phyloP scores from a whole-genome alignment of 2,329 filamentous ascomycete genomes.

The Scytalidium lignicola region DNA sequence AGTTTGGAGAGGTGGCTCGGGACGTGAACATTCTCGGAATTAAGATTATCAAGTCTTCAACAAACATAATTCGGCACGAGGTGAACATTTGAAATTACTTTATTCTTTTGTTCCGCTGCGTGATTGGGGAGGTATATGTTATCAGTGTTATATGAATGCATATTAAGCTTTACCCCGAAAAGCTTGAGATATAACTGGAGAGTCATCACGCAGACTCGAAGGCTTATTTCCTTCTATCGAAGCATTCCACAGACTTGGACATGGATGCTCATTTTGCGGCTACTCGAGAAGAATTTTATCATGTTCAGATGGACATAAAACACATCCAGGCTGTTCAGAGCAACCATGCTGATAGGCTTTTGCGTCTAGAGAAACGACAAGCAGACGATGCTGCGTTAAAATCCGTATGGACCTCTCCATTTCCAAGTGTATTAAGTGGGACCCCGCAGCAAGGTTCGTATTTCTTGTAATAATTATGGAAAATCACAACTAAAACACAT shows the following conservation, averaged over 20 bases:
- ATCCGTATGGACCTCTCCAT: slow-evolving; percentile 91
- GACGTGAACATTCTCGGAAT: slow-evolving; percentile 8
- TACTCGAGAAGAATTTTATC: slow-evolving; percentile 60
- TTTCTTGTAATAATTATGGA: slow-evolving; percentile 2
- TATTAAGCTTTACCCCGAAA: too few species aligned
- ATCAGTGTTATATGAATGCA: too few species aligned
- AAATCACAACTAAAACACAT: slow-evolving; percentile 17
- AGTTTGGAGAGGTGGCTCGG: slow-evolving; percentile 21
- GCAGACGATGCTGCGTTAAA: slow-evolving; percentile 66
- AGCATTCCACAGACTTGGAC: slow-evolving; percentile 28
- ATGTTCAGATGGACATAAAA: slow-evolving; percentile 66
- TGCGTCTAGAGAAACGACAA: slow-evolving; percentile 60
- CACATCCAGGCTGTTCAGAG: slow-evolving; percentile 60
- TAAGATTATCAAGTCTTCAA: background rate
- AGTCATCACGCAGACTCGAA: too few species aligned
- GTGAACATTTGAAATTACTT: too few species aligned
- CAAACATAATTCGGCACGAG: too few species aligned
- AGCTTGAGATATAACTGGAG: too few species aligned
- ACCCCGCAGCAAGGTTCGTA: slow-evolving; percentile 80
- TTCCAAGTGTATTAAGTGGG: slow-evolving; percentile 77
- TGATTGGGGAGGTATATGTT: too few species aligned
- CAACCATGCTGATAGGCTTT: slow-evolving; percentile 56
- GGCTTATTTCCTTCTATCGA: too few species aligned
- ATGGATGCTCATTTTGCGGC: slow-evolving; percentile 61
- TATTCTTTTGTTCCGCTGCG: too few species aligned